Evolutionary conservation across 108 stramenopile species (phyloP).

Genomic region (Nannochloropsis gaditana): DNA sequence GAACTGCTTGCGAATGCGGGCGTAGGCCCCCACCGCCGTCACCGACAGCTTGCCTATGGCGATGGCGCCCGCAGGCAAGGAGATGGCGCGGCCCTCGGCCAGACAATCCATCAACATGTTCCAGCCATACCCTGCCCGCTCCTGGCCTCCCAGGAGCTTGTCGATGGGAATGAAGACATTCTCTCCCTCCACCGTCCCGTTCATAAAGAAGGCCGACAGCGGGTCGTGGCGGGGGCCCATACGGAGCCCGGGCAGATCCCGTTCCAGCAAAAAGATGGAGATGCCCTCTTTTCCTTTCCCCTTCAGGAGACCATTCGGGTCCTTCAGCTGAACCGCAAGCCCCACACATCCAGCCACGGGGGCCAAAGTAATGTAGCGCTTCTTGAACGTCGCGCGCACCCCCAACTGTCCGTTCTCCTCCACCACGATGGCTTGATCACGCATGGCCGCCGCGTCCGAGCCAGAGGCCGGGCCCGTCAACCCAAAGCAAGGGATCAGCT

Average conservation of each 20-base stretch:
- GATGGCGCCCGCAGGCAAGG: conserved; percentile 85
- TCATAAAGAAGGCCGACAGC: conserved; percentile 76
- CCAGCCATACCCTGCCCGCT: conserved; percentile 93
- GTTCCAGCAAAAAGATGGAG: conserved; percentile 87
- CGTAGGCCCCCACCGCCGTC: conserved; percentile 83
- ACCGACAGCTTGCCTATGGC: conserved; percentile 76
- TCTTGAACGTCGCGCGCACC: conserved; percentile 89
- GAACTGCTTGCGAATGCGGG: conserved; percentile 93
- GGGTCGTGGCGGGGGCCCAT: conserved; percentile 84
- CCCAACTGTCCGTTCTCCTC: conserved; percentile 87
- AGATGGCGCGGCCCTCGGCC: conserved; percentile 92
- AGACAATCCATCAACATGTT: conserved; percentile 98
- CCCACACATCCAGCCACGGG: conserved; percentile 95
- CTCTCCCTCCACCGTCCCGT: conserved; percentile 96
- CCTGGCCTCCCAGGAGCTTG: conserved; percentile 88
- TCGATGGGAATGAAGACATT: conserved; percentile 95
- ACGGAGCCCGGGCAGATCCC: conserved; percentile 76
- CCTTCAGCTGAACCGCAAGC: conserved; percentile 79
- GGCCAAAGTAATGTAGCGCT: conserved; percentile 96
- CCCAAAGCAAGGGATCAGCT: conserved; percentile 95
- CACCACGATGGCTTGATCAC: conserved; percentile 73
- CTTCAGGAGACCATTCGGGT: conserved; percentile 84
- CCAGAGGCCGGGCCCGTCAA: conserved; percentile 91
- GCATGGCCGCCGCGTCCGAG: conserved; percentile 89
- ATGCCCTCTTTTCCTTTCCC: conserved; percentile 85